Conservation (phyloP, 1,139 yeast species). For the Candida tunisiensis region DNA sequence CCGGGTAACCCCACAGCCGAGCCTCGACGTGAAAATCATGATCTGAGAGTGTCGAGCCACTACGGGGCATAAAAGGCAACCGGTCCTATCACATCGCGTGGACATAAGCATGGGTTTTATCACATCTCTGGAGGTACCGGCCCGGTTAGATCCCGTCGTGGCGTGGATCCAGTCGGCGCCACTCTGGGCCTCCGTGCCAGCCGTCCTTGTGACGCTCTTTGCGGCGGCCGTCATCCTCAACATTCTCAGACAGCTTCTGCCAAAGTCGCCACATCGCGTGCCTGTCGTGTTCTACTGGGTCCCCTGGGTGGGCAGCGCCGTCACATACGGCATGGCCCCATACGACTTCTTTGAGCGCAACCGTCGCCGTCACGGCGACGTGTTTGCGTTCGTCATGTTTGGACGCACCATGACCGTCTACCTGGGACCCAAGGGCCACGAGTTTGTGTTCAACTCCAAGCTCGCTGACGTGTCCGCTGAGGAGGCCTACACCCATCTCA, state of each 20-base stretch:
- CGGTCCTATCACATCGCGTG: no score
- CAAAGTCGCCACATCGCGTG: constrained; percentile 38
- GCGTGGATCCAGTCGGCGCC: no score
- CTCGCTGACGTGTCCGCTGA: constrained; percentile 87
- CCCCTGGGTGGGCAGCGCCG: constrained; percentile 93
- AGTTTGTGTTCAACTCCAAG: constrained; percentile 84
- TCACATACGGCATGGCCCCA: constrained; percentile 80
- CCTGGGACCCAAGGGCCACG: constrained; percentile 95
- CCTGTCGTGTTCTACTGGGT: constrained; percentile 87
- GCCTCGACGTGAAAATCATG: no score
- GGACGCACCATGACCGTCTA: constrained; percentile 94
- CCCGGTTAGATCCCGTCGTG: no score
- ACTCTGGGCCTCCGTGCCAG: no score
- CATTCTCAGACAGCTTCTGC: constrained; percentile 51
- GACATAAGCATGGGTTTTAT: no score
- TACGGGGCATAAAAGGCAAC: no score
- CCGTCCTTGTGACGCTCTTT: constrained; percentile 10
- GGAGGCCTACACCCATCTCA: constrained; percentile 85
- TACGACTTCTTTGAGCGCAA: constrained; percentile 73
- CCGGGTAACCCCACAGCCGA: no score
- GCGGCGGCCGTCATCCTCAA: constrained; percentile 34
- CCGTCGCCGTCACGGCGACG: constrained; percentile 76
- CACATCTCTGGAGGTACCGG: no score
- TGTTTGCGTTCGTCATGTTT: constrained; percentile 71
- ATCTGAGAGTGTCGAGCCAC: no score